phyloP scores from a whole-genome alignment of 805 yeast species.

The Blastobotrys americana region DNA sequence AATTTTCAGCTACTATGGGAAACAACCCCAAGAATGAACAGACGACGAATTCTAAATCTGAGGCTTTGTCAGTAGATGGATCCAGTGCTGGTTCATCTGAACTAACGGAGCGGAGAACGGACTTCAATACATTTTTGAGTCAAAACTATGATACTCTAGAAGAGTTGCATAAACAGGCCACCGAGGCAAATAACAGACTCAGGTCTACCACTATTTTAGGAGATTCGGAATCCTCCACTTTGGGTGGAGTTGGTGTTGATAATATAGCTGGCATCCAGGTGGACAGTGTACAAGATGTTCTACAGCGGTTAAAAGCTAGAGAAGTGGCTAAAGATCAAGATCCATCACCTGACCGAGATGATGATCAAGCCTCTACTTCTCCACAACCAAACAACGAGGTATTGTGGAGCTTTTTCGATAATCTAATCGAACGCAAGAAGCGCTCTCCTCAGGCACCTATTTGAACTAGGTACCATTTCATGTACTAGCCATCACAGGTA shows the following conservation, averaged over 20 bases:
- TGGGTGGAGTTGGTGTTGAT: conserved; percentile 3
- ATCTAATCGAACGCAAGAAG: conserved; percentile 13
- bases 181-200: neutral
- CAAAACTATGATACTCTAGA: conserved; percentile 14
- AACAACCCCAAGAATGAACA: neutral
- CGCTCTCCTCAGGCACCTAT: too few species aligned
- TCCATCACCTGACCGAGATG: conserved; percentile 14
- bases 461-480: too few species aligned
- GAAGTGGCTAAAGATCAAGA: conserved; percentile 14
- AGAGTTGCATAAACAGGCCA: neutral
- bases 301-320: conserved; percentile 19
- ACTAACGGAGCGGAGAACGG: conserved; percentile 12
- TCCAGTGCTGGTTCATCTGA: neutral
- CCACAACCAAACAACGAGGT: conserved; percentile 20
- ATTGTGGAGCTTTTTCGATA: conserved; percentile 23
- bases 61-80: neutral
- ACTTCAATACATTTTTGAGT: conserved; percentile 19
- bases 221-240: conserved; percentile 7
- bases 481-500: too few species aligned
- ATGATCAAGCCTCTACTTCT: conserved; percentile 12
- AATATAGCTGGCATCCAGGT: conserved; percentile 24
- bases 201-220: neutral
- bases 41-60: neutral
- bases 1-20: neutral
- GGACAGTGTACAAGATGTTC: conserved; percentile 19